These are phyloP conservation scores for Debaryomycetaceae sp. DNA, from an alignment of 1,139 yeast species.

Conservation along the genomic window DNA sequence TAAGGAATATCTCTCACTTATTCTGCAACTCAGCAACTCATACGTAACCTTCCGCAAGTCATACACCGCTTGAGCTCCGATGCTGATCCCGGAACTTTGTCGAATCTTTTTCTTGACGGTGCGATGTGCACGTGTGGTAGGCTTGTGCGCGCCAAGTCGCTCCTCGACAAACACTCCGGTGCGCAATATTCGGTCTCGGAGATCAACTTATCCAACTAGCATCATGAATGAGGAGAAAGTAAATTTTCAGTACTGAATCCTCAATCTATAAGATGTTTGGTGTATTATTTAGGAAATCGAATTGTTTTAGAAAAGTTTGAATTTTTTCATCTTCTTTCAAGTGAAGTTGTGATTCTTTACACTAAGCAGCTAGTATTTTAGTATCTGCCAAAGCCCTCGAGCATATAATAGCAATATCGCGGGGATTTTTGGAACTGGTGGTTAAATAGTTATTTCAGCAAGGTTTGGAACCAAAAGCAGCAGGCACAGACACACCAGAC, in stretches of 20 bases:
- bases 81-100: too few relatives aligned
- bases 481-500: too few relatives aligned
- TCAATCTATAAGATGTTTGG: background rate
- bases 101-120: too few relatives aligned
- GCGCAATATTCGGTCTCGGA: slow-evolving; percentile 4
- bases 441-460: too few relatives aligned
- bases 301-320: too few relatives aligned
- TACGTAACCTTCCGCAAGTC: background rate
- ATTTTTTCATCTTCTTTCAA: background rate
- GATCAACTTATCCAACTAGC: slow-evolving; percentile 1
- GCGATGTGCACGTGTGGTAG: background rate
- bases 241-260: background rate
- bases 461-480: too few relatives aligned
- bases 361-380: too few relatives aligned
- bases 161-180: background rate
- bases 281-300: background rate
- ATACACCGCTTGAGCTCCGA: too few relatives aligned
- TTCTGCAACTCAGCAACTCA: background rate
- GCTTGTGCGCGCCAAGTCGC: background rate
- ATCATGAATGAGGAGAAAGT: background rate
- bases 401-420: too few relatives aligned
- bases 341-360: background rate
- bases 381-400: too few relatives aligned
- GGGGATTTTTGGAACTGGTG: too few relatives aligned
- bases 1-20: background rate